Evolutionary conservation across 2,329 filamentous ascomycete species (phyloP).

Genomic region (Monilinia aucupariae): DNA sequence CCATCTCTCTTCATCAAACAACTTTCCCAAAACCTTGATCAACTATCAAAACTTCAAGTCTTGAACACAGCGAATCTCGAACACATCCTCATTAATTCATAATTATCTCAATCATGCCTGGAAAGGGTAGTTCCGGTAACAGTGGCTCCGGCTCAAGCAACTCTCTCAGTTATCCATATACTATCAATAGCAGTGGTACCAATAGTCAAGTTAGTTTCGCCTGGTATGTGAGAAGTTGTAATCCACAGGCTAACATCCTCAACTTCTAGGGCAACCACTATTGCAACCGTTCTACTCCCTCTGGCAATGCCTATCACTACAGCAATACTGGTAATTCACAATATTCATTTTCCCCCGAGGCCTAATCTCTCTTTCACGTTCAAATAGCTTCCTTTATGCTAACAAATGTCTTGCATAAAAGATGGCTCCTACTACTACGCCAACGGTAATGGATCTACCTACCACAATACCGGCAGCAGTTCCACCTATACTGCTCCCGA

Average conservation of each 20-base stretch:
- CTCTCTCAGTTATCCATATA: conserved; percentile 34
- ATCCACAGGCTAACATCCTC: not conserved
- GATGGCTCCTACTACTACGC: conserved; percentile 69
- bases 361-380: not conserved
- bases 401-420: not conserved
- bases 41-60: too few species aligned
- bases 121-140: not conserved
- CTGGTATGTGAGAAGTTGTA: not conserved
- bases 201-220: conserved; percentile 51
- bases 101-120: not conserved
- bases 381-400: too few species aligned
- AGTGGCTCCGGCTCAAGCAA: not conserved
- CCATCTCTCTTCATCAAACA: too few species aligned
- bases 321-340: conserved; percentile 50
- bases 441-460: conserved; percentile 63
- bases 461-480: conserved; percentile 55
- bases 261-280: conserved; percentile 58
- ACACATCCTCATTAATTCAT: not conserved
- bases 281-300: conserved; percentile 57
- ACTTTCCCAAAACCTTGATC: not conserved
- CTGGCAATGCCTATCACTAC: conserved; percentile 57
- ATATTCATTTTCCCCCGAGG: not conserved
- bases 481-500: conserved; percentile 55
- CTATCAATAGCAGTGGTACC: conserved; percentile 44
- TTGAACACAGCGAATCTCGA: too few species aligned